Percentiles rank a stretch among this genome's conserved stretches.
These are phyloP conservation scores for Clonostachys byssicola DNA, from an alignment of 2,329 filamentous ascomycete species.

Conservation along the genomic window DNA sequence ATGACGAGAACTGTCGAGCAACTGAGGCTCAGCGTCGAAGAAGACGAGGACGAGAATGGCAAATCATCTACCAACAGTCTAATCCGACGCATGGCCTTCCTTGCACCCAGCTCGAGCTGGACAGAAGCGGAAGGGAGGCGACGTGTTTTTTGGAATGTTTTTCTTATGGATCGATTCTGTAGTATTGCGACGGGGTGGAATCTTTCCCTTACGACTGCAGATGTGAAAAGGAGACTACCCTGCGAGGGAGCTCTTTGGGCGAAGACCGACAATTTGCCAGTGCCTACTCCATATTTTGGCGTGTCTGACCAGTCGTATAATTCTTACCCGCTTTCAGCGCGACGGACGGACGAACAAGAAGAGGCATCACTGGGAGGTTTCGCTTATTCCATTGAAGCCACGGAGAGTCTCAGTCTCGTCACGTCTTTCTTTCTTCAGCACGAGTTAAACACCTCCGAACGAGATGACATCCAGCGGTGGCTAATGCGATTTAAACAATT, in stretches of 20 bases:
- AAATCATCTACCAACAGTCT: neutral
- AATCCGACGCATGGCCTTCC: slow-evolving; percentile 12
- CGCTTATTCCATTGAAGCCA: slow-evolving; percentile 39
- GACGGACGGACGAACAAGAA: slow-evolving; percentile 11
- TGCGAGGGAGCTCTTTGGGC: slow-evolving; percentile 32
- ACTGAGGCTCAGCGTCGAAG: slow-evolving; percentile 26
- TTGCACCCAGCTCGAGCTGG: slow-evolving; percentile 22
- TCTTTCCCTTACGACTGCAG: slow-evolving; percentile 24
- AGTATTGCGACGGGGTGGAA: slow-evolving; percentile 32
- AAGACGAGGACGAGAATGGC: slow-evolving; percentile 15
- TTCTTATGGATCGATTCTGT: slow-evolving; percentile 33
- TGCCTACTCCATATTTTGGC: slow-evolving; percentile 33
- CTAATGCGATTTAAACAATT: slow-evolving; percentile 38
- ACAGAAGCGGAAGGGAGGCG: slow-evolving; percentile 29
- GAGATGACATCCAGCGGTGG: slow-evolving; percentile 31
- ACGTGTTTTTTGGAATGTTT: slow-evolving; percentile 34
- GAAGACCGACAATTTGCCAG: slow-evolving; percentile 21
- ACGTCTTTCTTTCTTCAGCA: slow-evolving; percentile 37
- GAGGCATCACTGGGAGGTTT: slow-evolving; percentile 28
- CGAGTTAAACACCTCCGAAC: slow-evolving; percentile 25
- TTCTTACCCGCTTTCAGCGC: slow-evolving; percentile 5
- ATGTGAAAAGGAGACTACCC: slow-evolving; percentile 29
- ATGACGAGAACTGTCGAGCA: slow-evolving; percentile 32
- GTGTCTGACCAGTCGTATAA: slow-evolving; percentile 18
- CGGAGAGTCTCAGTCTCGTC: slow-evolving; percentile 33